A percentile compares a stretch with the other conserved stretches of the same genome.
Conservation (phyloP, 306 rosid species). For the Fragaria ananassa region DNA sequence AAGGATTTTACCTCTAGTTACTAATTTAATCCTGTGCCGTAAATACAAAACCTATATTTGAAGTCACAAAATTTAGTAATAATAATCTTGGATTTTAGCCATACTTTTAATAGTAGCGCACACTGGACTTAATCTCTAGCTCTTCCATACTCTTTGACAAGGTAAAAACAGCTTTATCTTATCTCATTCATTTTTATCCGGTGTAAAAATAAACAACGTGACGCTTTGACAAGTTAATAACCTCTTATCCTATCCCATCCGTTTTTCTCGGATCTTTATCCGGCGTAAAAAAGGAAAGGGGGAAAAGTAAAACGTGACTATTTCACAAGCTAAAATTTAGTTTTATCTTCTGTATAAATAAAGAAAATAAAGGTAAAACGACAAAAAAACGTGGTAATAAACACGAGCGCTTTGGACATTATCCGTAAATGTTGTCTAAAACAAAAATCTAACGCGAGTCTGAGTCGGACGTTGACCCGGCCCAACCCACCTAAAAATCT, state of each 20-base stretch:
- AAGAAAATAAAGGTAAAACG: neutral
- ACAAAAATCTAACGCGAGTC: neutral
- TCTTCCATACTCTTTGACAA: neutral
- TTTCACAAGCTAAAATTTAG: neutral
- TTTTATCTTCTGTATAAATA: neutral
- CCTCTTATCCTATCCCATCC: neutral
- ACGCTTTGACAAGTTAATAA: neutral
- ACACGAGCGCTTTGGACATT: neutral
- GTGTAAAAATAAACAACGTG: neutral
- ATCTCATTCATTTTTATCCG: neutral
- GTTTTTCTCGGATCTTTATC: neutral
- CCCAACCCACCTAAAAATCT: constrained; percentile 14
- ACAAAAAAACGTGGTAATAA: neutral
- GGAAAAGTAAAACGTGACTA: neutral
- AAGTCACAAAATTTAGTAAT: neutral
- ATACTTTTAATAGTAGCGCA: neutral
- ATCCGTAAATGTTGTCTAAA: neutral
- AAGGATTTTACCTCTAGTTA: neutral
- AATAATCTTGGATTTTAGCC: neutral
- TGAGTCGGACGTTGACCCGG: neutral
- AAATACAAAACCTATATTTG: neutral
- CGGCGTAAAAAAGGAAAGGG: neutral
- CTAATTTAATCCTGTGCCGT: neutral
- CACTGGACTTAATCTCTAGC: neutral
- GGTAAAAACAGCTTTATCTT: neutral